Evolutionary conservation across 2,329 filamentous ascomycete species (phyloP), one percentile per base, ranked within the genome.

Genomic region (Graphiopsis chlorocephala): DNA sequence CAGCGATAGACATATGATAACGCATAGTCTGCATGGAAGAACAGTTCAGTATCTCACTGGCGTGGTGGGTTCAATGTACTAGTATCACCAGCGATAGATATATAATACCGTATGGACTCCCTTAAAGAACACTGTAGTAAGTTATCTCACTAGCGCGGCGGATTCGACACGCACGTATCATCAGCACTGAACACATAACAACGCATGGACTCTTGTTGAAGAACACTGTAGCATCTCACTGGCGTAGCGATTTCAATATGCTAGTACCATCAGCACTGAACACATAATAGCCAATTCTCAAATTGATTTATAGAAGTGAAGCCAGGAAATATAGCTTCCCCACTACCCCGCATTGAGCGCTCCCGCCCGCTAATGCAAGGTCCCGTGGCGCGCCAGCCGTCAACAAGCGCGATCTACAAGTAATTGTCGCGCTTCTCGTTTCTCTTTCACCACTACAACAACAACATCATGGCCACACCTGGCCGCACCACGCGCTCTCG

Each of bases 301-400:
- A n/a, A 42, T 1, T 38, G 33, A 38, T 2, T 8, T 8, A 45
- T 45, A 45, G n/a, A 23, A 45, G 38, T 45, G 38, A 45, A 45
- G 38, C 38, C n/a, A 45, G 38, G n/a, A 20, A 12, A 4, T 45
- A 23, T 10, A 45, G 38, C 38, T 45, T 20, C n/a, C 38, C 38
- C 38, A 45, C 38, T 50, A 48, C 57, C 57, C 42, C 57, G 42
- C 57, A 2, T 33, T n/a, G 42, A 17, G 45, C 38, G 42, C 28
- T 50, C 42, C 42, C 57, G 57, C 29, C 12, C 57, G 57, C 57
- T 60, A 60, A 60, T 50, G 57, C 57, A 48, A 60, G 57, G 57
- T 60, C 57, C 42, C 42, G 25, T 48, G 28, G 55, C 55, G 55
- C 55, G 55, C 55, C 55, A 60, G 28, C 45, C 45, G 47, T 60